Conservation (phyloP, 2,329 filamentous ascomycete genomes). For the Fusarium udum region DNA sequence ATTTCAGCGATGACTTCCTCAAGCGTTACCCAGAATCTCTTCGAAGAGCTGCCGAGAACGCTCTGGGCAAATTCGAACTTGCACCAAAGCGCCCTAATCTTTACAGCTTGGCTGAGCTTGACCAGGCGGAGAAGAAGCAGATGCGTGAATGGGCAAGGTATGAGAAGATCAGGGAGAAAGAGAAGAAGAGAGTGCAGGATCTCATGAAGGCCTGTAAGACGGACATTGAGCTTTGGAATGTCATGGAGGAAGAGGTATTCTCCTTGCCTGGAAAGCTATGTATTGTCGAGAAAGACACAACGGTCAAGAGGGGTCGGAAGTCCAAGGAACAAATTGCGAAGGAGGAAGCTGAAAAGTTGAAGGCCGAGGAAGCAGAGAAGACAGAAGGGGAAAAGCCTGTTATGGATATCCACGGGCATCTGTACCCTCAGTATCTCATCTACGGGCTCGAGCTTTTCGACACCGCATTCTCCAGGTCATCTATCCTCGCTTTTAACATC, state of each 20-base stretch:
- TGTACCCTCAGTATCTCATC: constrained; percentile 71
- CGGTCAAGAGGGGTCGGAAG: constrained; percentile 11
- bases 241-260: constrained; percentile 75
- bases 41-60: constrained; percentile 52
- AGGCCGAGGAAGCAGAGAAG: background rate
- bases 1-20: constrained; percentile 50
- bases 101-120: constrained; percentile 44
- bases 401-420: constrained; percentile 68
- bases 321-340: constrained; percentile 23
- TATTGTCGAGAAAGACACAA: constrained; percentile 49
- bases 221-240: constrained; percentile 73
- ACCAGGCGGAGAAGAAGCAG: constrained; percentile 45
- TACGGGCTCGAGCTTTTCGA: constrained; percentile 66
- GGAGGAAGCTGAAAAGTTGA: background rate
- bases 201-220: constrained; percentile 65
- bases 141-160: constrained; percentile 49
- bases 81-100: constrained; percentile 41
- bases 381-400: constrained; percentile 45
- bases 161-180: constrained; percentile 53
- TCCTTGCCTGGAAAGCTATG: constrained; percentile 65
- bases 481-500: constrained; percentile 67
- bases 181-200: constrained; percentile 62
- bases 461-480: constrained; percentile 64
- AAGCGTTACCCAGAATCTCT: constrained; percentile 52
- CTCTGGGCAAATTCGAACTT: constrained; percentile 51